Base-by-base conservation (phyloP, 108 stramenopile species). In the Pelagomonas calceolata region DNA sequence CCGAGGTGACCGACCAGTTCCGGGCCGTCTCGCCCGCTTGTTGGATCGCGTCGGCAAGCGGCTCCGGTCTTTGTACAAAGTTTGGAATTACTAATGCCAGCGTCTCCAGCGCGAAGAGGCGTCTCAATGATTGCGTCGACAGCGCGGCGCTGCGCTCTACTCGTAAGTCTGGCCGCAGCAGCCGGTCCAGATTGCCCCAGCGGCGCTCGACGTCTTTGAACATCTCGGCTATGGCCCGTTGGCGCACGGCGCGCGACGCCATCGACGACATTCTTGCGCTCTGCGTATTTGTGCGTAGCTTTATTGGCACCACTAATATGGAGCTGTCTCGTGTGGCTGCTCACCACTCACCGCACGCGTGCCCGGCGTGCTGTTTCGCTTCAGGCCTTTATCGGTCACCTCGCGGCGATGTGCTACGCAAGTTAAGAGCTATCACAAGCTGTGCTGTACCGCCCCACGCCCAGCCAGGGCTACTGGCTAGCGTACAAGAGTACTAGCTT, bases 1-100 rank as follows among this genome's bases (percentile, higher is more conserved):
- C 75, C 30, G 88, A 87, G 44, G 76, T 78, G 0, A 92, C 78
- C 76, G 85, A 87, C 91, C 91, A 92, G 70, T 90, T 90, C 37
- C 65, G 71, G 18, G 33, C 71, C 14, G 14, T 64, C 31, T 65
- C 71, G 15, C 29, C 65, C 9, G 63, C 26, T 17, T 32, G n/a
- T 14, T 17, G 26, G 15, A 36, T 18, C 9, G 71, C 18, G 64
- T 36, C 39, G 37, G 32, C 30, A 9, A 30, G 36, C 18, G 64
- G 32, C n/a, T 5, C 31, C 26, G 32, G 31, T 18, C 14, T 29
- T 30, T 34, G n/a, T 0, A 30, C 36, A n/a, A 72, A 72, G 18
- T 65, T 65, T 21, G 14, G 18, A 12, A 72, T 65, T 35, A 36
- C 34, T 15, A 72, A 32, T 26, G 71, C 71, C 10, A 72, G 65